Evolutionary conservation across 2,329 filamentous ascomycete genomes (phyloP), one percentile per base, ranked within the genome.

Genomic region (Penicillium thymicola): DNA sequence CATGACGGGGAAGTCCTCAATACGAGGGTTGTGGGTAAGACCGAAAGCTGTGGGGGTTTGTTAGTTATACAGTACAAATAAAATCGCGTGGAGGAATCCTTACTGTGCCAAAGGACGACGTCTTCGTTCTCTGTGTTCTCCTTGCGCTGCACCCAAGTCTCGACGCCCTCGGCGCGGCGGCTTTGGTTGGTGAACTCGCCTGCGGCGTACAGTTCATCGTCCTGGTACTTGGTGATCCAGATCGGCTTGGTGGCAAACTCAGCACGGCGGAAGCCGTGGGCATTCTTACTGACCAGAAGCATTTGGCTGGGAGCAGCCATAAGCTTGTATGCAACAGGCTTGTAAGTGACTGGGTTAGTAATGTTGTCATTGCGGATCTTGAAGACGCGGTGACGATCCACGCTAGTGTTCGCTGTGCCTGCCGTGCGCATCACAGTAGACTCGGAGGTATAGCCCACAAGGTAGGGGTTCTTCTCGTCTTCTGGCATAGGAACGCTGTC

Each of bases 1-100:
- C 86, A 89, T 88, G 40, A 88, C 82, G 1, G 85, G 85, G 72
- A 87, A 88, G 66, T 88, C 85, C 65, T 88, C 85, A 25, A 83
- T 78, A 6, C 85, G 76, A 0, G 85, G 84, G 27, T 86, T 83
- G 61, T 89, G 86, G 34, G 86, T 88, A 27, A 86, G 81, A 18
- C 85, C 78, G 54, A 79, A 78, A 25, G 72, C 72, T 75, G 32
- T 1, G 18, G 21, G 14, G 11, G 21, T 16, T 32, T 45, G 60
- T 65, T 59, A 62, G 61, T 43, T 30, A 21, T 23, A 52, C 1
- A 27, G 34, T 51, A 23, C 25, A 40, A 13, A 49, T n/a, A 4
- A 77, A 64, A 80, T 16, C 14, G 5, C 13, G 81, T 3, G n/a
- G 3, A 28, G 9, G 14, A 30, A 50, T 49, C 57, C 72, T 66